A percentile compares a stretch with the other conserved stretches of the same genome.
Conservation (phyloP, 2,329 filamentous ascomycete species). For the Botryosphaeria dothidea region DNA sequence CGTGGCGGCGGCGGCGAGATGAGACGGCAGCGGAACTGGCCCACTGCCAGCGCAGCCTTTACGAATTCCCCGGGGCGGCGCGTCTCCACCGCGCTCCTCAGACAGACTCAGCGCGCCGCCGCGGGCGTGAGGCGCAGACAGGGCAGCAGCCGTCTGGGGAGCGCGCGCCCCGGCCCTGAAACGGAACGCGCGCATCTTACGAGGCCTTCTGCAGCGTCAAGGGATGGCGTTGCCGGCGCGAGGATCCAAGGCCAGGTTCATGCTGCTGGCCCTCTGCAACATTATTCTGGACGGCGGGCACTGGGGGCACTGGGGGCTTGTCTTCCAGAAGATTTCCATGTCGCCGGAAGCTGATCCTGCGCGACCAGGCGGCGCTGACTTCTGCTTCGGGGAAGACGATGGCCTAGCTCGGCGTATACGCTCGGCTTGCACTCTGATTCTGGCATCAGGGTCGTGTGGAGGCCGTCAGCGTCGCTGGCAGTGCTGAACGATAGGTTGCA, state of each 20-base stretch:
- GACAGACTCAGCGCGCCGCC: background rate
- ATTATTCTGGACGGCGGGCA: background rate
- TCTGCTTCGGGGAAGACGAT: constrained; percentile 16
- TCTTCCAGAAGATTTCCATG: constrained; percentile 20
- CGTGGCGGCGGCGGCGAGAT: constrained; percentile 3
- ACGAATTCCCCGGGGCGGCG: constrained; percentile 3
- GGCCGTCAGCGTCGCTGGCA: constrained; percentile 5
- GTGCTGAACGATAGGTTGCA: constrained; percentile 17
- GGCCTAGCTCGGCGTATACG: constrained; percentile 13
- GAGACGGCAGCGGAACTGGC: background rate
- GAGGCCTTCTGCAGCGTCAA: constrained; percentile 11
- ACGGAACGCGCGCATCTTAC: constrained; percentile 17
- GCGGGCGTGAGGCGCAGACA: background rate
- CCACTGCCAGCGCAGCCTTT: constrained; percentile 13
- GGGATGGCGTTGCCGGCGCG: constrained; percentile 9
- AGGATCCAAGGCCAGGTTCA: constrained; percentile 9
- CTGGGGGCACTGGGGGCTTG: background rate
- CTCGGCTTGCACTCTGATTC: constrained; percentile 5
- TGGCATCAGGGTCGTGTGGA: constrained; percentile 12
- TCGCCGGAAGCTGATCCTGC: constrained; percentile 13
- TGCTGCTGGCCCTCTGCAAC: constrained; percentile 1
- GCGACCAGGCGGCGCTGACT: constrained; percentile 10
- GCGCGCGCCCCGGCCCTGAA: constrained; percentile 17
- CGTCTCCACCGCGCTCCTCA: constrained; percentile 4
- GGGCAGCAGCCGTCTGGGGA: background rate